Percentiles rank a stretch among this genome's conserved stretches.
Conservation (phyloP, 441 rosid species). For the Corymbia citriodora region DNA sequence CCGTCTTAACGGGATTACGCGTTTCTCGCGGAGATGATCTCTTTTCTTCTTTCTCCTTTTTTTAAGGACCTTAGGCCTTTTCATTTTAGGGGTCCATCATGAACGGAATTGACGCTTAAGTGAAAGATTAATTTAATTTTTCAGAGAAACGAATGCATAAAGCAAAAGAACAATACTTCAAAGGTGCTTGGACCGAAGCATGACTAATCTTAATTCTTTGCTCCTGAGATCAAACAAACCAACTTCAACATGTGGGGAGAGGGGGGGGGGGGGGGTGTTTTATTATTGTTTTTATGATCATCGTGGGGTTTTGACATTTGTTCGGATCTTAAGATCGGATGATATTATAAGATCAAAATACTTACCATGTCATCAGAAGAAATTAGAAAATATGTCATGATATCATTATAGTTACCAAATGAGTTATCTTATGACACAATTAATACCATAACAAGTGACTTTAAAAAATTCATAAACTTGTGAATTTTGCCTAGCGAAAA, state of each 20-base stretch:
- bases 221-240: neutral
- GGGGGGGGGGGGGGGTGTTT: neutral
- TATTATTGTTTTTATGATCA: neutral
- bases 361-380: neutral
- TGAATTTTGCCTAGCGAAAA: neutral
- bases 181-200: rapidly evolving
- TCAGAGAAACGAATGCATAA: rapidly evolving
- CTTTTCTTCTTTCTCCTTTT: neutral
- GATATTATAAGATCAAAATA: neutral
- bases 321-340: neutral
- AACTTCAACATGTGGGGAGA: neutral
- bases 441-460: neutral
- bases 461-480: neutral
- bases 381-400: neutral
- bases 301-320: neutral
- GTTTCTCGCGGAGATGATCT: neutral
- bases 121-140: neutral
- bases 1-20: neutral
- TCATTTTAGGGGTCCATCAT: rapidly evolving
- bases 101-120: neutral
- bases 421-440: neutral
- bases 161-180: rapidly evolving
- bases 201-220: rapidly evolving
- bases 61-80: neutral
- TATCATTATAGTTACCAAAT: neutral